Base-by-base conservation (phyloP, 345 rosid species). In the Ailanthus altissimus region DNA sequence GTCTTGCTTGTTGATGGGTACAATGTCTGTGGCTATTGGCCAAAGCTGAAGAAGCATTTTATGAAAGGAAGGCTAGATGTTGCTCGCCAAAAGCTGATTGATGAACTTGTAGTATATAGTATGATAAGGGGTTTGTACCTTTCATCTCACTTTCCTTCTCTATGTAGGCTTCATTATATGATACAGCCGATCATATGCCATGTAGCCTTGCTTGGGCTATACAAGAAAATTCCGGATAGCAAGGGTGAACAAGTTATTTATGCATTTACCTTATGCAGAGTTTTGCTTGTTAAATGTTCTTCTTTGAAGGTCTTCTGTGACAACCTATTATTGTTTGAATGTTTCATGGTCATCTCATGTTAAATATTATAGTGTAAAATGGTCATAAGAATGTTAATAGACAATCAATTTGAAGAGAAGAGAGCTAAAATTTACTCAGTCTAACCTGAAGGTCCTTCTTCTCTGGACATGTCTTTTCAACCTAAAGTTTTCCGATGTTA, bases 1-100 rank as follows among this genome's bases (percentile, higher is more conserved):
- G 97, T 94, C 63, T 82, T 94, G 89, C 98, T 94, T 14, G 97
- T 94, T 83, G 98, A 94, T 73, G 98, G 98, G 73, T 95, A 95
- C 81, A 95, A 95, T 81, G 94, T 95, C 36, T 95, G 99, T 83
- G 98, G 99, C 63, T 92, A 88, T 77, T 95, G 99, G 99, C 50
- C 81, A 51, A 95, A 95, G 82, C 83, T 95, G 78, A 95, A 91
- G 91, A 93, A 93, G 75, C 94, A 93, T 88, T 95, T 95, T 79
- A 61, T 88, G 84, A 84, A 81, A 40, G 99, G 96, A 63, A 91
- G 96, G 78, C 90, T 95, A 78, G 96, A 89, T 67, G 73, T 89
- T 77, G 97, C 99, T 75, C 96, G 98, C 25, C 97, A 88, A 77
- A 89, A 91, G 87, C 80, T 95, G 67, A 82, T 92, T 45, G 89